Conservation (phyloP, 2,329 filamentous ascomycete species). For the Colletotrichum australisinense region DNA sequence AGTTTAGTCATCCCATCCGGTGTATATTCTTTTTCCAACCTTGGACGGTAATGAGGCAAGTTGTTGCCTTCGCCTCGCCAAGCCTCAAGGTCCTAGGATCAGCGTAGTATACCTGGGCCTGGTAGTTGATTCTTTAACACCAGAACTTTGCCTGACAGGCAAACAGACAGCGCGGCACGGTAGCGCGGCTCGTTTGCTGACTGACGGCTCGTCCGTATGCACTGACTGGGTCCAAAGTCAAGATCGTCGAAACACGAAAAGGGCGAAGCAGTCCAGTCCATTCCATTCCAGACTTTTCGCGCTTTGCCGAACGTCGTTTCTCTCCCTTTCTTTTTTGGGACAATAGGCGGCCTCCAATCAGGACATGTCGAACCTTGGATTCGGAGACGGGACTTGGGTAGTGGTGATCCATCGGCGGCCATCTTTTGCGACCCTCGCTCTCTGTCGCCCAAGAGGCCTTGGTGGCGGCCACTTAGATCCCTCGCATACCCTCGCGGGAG, state of each 20-base stretch:
- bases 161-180: slow-evolving; percentile 15
- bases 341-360: slow-evolving; percentile 36
- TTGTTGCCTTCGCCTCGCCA: slow-evolving; percentile 18
- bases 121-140: background rate
- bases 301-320: slow-evolving; percentile 2
- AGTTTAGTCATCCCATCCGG: slow-evolving; percentile 8
- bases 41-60: slow-evolving; percentile 11
- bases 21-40: background rate
- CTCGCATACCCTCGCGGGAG: slow-evolving; percentile 21
- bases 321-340: slow-evolving; percentile 13
- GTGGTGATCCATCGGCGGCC: slow-evolving; percentile 9
- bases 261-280: slow-evolving; percentile 5
- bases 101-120: background rate
- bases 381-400: slow-evolving; percentile 27
- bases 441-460: slow-evolving; percentile 5
- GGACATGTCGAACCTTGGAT: slow-evolving; percentile 30
- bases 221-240: slow-evolving; percentile 21
- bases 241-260: slow-evolving; percentile 16
- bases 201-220: slow-evolving; percentile 19
- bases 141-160: background rate
- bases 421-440: slow-evolving; percentile 20
- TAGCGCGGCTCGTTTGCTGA: slow-evolving; percentile 8
- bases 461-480: slow-evolving; percentile 35
- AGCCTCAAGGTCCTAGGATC: background rate
- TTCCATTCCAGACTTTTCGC: slow-evolving; percentile 21